Base-by-base conservation (phyloP, 768 basidiomycete species). In the Boletus subcaerulescens region DNA sequence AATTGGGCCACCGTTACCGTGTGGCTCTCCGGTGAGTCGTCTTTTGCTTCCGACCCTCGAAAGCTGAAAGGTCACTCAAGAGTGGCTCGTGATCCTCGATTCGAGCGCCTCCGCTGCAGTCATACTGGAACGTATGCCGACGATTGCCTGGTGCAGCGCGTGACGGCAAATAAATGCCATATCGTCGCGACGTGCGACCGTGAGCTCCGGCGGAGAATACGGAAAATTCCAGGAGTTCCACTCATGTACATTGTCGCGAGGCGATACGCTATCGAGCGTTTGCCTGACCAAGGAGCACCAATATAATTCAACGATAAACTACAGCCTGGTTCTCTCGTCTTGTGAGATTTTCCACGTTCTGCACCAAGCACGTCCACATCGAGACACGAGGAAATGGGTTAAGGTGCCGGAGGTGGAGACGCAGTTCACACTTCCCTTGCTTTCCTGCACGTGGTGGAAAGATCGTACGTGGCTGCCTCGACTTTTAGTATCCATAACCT, bases 91-190 rank as follows among this genome's bases (percentile, higher is more conserved):
- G 97, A 99, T 72, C 93, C 95, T 31, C 84, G 97, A 46, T 98
- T 99, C 64, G 97, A 99, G 67, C 87, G 96, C 42, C 79, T 99
- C 44, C 82, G 80, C 43, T 99, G 97, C 72, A 86, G 90, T 36
- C 97, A 99, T 71, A 78, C 84, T 5, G 97, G 97, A 20, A 97
- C 94, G n/a, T 99, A 99, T 66, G 97, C 97, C 18, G 97, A 99
- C 69, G 97, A 99, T 77, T 99, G 97, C 69, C 82, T 99, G 20
- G 91, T 99, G 17, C 92, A 98, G 68, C 88, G 97, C 32, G 93
- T 98, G 11, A 92, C 91, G 3, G 84, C 94, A 9, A 93, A 95
- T 75, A 91, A 92, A 68, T 98, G 95, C 72, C 98, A 91, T 72
- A 87, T 99, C 60, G 95, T 99, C 41, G 97, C 97, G 5, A 98